Base-by-base conservation (phyloP, 805 yeast genomes). In the Lachancea fermentati region DNA sequence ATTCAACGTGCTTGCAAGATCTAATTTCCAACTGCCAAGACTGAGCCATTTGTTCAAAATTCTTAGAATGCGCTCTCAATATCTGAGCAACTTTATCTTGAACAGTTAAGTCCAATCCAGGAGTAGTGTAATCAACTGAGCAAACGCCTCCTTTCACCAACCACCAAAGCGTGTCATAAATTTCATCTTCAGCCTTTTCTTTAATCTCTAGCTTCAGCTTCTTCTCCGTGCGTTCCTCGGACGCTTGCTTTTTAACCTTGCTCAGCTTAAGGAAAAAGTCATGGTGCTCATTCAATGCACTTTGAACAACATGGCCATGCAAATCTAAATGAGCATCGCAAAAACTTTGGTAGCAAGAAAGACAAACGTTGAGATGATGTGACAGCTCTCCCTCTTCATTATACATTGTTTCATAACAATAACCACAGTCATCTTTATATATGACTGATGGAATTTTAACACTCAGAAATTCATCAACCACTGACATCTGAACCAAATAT, bases 11-110 rank as follows among this genome's bases (percentile, higher is more conserved):
- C 32, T 68, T 73, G 58, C 98, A 93, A 0, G 95, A 78, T 11
- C 71, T 57, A 15, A 91, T 76, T 49, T 89, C 95, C 49, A 85
- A 84, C 57, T 87, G 91, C 99, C 99, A 93, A 1, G 95, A 80
- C 52, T 81, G 78, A 41, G 88, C 76, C 55, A 88, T 94, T 50
- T 86, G 57, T 33, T 51, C 54, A 28, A 54, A 40, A 6, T 46
- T 46, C 34, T 49, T 51, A 3, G 66, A 58, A 46, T 55, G 55
- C 6, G 61, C 52, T 16, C 41, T 37, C 32, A 60, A 26, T 14
- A 65, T 62, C 25, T 49, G 43, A 4, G 39, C 30, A 15, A 60
- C 43, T 35, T 54, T 48, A 4, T 36, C 43, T 6, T 36, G 34
- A 12, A 39, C 34, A 8, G 18, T 12, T 12, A 37, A n/a, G 13